These are phyloP conservation scores for Torulaspora gathmanii DNA, from an alignment of 805 yeast genomes.

Conservation along the genomic window DNA sequence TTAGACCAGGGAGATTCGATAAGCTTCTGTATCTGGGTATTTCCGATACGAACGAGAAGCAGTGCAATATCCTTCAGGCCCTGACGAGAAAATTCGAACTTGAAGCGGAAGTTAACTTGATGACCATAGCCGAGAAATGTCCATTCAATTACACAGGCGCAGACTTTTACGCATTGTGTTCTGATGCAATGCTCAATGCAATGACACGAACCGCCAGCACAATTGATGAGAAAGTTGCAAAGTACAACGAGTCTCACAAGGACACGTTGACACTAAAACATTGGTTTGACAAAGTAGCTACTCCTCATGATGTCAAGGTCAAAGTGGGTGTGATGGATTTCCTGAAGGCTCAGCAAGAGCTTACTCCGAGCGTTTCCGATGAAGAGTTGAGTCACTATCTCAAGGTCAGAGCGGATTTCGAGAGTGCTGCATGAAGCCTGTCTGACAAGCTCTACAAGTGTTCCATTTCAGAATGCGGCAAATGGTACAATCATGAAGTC, in stretches of 20 bases:
- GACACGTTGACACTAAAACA: constrained; percentile 61
- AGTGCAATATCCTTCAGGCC: constrained; percentile 78
- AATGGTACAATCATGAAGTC: too few species aligned
- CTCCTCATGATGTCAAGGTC: constrained; percentile 60
- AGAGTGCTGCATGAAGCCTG: constrained; percentile 27
- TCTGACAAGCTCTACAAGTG: too few species aligned
- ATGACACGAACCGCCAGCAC: constrained; percentile 84
- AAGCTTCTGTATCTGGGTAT: constrained; percentile 92
- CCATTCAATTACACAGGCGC: constrained; percentile 96
- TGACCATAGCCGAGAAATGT: constrained; percentile 59
- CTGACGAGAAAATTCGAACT: constrained; percentile 77
- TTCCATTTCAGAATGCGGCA: too few species aligned
- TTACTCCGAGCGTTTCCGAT: constrained; percentile 80
- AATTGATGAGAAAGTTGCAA: constrained; percentile 61
- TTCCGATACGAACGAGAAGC: constrained; percentile 85
- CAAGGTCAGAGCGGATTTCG: constrained; percentile 74
- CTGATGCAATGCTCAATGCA: constrained; percentile 93
- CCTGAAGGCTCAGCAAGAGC: constrained; percentile 61
- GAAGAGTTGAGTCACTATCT: constrained; percentile 83
- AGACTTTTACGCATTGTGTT: constrained; percentile 92
- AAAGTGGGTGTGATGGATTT: constrained; percentile 70
- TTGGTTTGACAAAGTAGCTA: constrained; percentile 87
- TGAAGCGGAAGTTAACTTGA: constrained; percentile 54
- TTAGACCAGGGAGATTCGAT: constrained; percentile 94
- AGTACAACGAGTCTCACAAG: constrained; percentile 44